Base-by-base conservation (phyloP, 2,329 filamentous ascomycete genomes). In the Xylaria sp. region DNA sequence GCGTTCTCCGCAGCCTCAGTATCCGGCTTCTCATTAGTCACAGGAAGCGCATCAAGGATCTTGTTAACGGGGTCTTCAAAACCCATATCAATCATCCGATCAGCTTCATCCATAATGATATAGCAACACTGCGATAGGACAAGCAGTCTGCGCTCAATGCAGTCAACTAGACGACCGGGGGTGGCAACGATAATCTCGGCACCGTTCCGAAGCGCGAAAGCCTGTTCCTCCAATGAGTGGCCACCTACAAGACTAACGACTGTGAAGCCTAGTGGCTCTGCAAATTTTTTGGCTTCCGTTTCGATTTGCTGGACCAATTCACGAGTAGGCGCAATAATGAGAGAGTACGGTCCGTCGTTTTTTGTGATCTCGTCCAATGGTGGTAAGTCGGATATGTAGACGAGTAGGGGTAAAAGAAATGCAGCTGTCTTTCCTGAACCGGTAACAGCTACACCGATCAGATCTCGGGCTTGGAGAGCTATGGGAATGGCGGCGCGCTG, bases 141-240 rank as follows among this genome's bases (percentile, higher is more conserved):
- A 1, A 98, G 86, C 36, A 98, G 89, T 41, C 95, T 91, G 20
- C 96, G 89, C 81, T 99, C 96, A 75, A 99, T 96, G 81, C 94
- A 98, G 83, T 99, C 96, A 9, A 98, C 93, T 0, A 99, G 88
- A 86, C 96, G 94, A 83, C 96, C 96, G 0, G 96, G 96, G 0
- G 96, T 99, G n/a, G 96, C 96, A 73, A 99, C 97, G 77, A 99
- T 93, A 74, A 99, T 98, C 80, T 99, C 95, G 0, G 95, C 95
- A 64, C 96, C 96, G 75, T 98, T 93, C 41, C 94, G 90, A 70
- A 98, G 86, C 68, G 92, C 93, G 82, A 92, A 97, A 3, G 92
- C 91, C 80, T 99, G 96, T 79, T 98, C 94, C 80, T 98, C 96
- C 54, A 98, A 87, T 0, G 92, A 92, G 82, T 98, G 96, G 71